Conservation (phyloP, 75 land plant genomes). For the Cunninghamia lanceolata region DNA sequence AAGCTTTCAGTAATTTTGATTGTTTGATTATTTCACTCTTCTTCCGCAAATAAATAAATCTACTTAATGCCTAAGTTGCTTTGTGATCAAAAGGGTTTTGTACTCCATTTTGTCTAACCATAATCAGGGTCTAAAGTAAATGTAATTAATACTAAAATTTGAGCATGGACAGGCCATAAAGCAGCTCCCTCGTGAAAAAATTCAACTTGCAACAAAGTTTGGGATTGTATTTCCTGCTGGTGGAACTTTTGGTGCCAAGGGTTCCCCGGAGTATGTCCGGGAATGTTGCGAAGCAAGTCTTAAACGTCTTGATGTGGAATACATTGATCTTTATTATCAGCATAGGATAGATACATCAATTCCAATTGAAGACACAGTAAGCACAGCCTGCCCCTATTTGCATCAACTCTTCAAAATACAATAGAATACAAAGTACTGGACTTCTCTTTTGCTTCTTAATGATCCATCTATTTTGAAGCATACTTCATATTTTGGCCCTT, state of each 20-base stretch:
- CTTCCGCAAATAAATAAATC: too few relatives aligned
- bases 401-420: not conserved
- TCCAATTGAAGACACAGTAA: too few relatives aligned
- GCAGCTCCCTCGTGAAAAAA: slow-evolving; percentile 41
- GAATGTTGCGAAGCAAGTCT: slow-evolving; percentile 48
- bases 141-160: not conserved
- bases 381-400: too few relatives aligned
- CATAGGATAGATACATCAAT: too few relatives aligned
- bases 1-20: too few relatives aligned
- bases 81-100: not conserved
- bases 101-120: too few relatives aligned
- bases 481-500: not conserved
- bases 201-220: slow-evolving; percentile 61
- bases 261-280: slow-evolving; percentile 52
- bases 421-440: too few relatives aligned
- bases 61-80: not conserved
- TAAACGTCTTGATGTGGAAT: slow-evolving; percentile 52
- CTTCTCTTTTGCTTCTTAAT: too few relatives aligned
- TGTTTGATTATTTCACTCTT: too few relatives aligned
- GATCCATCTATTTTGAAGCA: not conserved
- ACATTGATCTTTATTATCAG: slow-evolving; percentile 40
- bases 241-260: slow-evolving; percentile 17
- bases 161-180: slow-evolving; percentile 35
- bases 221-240: slow-evolving; percentile 15
- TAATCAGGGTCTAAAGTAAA: not conserved